phyloP scores from a whole-genome alignment of 139 green algal species.

The Yamagishiella unicocca region DNA sequence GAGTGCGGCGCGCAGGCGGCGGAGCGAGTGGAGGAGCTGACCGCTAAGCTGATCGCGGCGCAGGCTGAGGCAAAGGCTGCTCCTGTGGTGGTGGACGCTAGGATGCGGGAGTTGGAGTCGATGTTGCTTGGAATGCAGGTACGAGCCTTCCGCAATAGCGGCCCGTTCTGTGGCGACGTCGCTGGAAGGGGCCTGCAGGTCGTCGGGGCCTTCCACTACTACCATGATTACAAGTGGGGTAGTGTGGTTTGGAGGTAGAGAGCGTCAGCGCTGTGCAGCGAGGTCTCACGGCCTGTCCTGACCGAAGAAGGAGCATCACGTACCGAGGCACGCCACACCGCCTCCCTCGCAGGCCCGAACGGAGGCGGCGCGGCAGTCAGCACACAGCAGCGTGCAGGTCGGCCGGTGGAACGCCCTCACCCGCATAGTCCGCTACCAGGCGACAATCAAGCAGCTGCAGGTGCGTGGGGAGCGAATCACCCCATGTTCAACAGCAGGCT shows the following conservation, averaged over 20 bases:
- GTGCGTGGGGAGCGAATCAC: not conserved
- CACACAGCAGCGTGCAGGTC: not conserved
- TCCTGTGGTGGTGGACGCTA: not conserved
- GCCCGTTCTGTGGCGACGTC: too few species aligned
- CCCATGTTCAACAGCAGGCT: too few species aligned
- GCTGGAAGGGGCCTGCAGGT: too few species aligned
- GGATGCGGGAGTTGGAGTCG: slow-evolving; percentile 43
- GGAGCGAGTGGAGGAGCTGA: slow-evolving; percentile 26
- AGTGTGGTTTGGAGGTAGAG: too few species aligned
- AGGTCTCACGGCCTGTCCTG: too few species aligned
- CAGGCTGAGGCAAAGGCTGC: slow-evolving; percentile 6
- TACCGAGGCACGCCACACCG: too few species aligned
- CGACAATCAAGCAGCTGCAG: not conserved
- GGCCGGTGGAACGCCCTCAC: slow-evolving; percentile 16
- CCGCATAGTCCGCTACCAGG: slow-evolving; percentile 13
- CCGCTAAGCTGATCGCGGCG: slow-evolving; percentile 14
- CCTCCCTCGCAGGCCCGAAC: not conserved
- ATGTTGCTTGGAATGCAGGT: slow-evolving; percentile 44
- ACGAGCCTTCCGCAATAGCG: not conserved
- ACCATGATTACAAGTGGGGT: too few species aligned
- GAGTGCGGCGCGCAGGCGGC: not conserved
- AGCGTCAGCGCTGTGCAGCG: too few species aligned
- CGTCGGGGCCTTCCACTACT: too few species aligned
- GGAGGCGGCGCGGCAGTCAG: not conserved
- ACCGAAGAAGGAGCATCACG: too few species aligned